A percentile compares a stretch with the other conserved stretches of the same genome.
phyloP scores from a whole-genome alignment of 2,329 filamentous ascomycete genomes.

The Neonectria hederae region DNA sequence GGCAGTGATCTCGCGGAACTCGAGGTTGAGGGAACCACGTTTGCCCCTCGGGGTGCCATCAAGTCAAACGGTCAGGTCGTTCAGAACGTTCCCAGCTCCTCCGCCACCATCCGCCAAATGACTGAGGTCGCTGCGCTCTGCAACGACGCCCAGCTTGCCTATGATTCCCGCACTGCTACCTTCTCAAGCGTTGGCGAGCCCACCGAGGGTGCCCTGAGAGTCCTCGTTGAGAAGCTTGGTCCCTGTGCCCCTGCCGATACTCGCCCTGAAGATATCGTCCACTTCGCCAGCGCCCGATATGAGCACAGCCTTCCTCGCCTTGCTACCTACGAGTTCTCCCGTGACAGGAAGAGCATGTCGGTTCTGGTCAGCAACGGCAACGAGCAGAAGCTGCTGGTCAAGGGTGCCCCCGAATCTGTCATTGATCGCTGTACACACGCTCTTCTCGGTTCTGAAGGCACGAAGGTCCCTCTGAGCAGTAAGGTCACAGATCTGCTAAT shows the following conservation, averaged over 20 bases:
- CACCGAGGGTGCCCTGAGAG: slow-evolving; percentile 91
- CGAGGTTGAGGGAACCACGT: slow-evolving; percentile 92
- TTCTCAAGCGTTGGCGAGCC: slow-evolving; percentile 92
- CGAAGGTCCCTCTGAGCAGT: slow-evolving; percentile 75
- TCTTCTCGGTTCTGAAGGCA: slow-evolving; percentile 80
- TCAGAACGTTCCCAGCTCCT: slow-evolving; percentile 74
- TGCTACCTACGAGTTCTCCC: slow-evolving; percentile 94
- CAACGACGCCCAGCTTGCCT: slow-evolving; percentile 86
- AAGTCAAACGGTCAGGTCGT: slow-evolving; percentile 73
- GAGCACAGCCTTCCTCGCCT: slow-evolving; percentile 79
- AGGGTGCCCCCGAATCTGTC: slow-evolving; percentile 94
- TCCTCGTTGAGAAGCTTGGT: slow-evolving; percentile 93
- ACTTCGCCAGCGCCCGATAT: slow-evolving; percentile 86
- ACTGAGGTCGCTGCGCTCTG: slow-evolving; percentile 78
- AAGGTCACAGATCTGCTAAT: slow-evolving; percentile 76
- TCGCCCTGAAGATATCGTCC: slow-evolving; percentile 71
- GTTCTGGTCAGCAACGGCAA: slow-evolving; percentile 80
- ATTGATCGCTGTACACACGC: slow-evolving; percentile 90
- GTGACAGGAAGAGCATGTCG: slow-evolving; percentile 99
- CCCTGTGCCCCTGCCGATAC: slow-evolving; percentile 71
- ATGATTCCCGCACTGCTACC: slow-evolving; percentile 77
- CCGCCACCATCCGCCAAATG: slow-evolving; percentile 82
- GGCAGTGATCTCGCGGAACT: slow-evolving; percentile 84
- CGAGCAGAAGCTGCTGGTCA: slow-evolving; percentile 86
- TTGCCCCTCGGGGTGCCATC: slow-evolving; percentile 83